Evolutionary conservation across 106 monocot species (phyloP), one percentile per base, ranked within the genome.

Genomic region (Allium cepa): DNA sequence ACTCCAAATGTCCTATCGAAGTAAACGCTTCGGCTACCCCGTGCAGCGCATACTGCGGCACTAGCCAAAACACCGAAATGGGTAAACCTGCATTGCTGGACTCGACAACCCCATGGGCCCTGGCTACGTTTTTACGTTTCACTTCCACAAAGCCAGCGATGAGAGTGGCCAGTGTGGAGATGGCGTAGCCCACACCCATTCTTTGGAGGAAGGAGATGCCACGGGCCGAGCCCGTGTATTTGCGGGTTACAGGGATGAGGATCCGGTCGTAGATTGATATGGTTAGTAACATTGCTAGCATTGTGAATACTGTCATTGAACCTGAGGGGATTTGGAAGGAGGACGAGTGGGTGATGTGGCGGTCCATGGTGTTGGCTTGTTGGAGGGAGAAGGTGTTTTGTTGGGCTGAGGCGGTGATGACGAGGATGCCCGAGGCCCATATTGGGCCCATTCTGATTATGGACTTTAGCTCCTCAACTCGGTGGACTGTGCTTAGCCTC

Each of bases 281-380:
- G 63, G 91, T 88, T 70, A 49, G 1, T 60, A 88, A 81, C 88
- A 91, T 83, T 55, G 91, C 66, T 22, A 91, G 69, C 61, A 79
- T 49, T 68, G 80, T 78, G 88, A 95, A 91, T 77, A 91, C 81
- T 11, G 79, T 58, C 94, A 95, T 95, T 62, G 94, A 91, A 14
- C 81, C 91, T 6, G 94, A 80, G 0, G 94, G 94, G 74, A 95
- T 78, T 36, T 69, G 76, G 77, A 95, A 91, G 50, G 85, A 56
- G 10, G 84, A 75, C 14, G 69, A 49, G 7, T 53, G 74, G n/a
- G 64, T 56, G 65, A 95, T n/a, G 50, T 68, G 90, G 60, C 94
- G 88, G 79, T 95, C 80, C 94, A 95, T 95, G 69, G 88, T 71
- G 26, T 90, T 78, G 27, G 94, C 94, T 56, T 95, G 91, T 17